A percentile compares a stretch with the other conserved stretches of the same genome.
These are phyloP conservation scores for Arbutus unedo DNA, from an alignment of 148 eudicot genomes.

Conservation along the genomic window DNA sequence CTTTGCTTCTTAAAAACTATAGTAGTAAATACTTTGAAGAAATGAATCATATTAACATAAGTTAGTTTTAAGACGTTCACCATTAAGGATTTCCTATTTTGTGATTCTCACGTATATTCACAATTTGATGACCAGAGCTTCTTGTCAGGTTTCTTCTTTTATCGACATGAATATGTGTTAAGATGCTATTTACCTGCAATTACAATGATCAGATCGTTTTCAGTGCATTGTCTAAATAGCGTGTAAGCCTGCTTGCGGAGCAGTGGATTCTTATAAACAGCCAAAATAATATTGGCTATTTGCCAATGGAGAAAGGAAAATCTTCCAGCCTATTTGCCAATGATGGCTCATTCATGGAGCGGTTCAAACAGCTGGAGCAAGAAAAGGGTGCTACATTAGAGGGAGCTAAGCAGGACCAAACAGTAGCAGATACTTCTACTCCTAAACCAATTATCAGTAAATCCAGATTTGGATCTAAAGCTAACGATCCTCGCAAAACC, in stretches of 20 bases:
- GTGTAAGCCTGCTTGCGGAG: conserved; percentile 51
- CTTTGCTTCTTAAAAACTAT: background rate
- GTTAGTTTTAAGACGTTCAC: background rate
- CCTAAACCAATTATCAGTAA: conserved; percentile 46
- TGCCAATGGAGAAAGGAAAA: conserved; percentile 65
- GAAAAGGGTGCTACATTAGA: conserved; percentile 36
- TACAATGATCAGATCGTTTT: background rate
- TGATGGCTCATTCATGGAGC: conserved; percentile 98
- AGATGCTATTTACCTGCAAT: background rate
- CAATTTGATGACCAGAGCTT: conserved; percentile 3
- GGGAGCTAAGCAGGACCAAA: conserved; percentile 35
- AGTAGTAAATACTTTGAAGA: background rate
- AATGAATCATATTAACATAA: background rate
- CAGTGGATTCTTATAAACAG: conserved; percentile 49
- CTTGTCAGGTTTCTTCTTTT: background rate
- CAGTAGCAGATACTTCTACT: conserved; percentile 32
- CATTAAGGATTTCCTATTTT: background rate
- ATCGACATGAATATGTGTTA: background rate
- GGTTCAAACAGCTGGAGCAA: conserved; percentile 82
- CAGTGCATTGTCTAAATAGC: conserved; percentile 35
- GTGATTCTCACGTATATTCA: background rate
- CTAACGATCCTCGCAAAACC: conserved; percentile 33
- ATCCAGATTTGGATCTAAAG: conserved; percentile 36
- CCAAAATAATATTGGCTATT: conserved; percentile 29
- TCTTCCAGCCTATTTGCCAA: conserved; percentile 68